Evolutionary conservation across 2,329 filamentous ascomycete genomes (phyloP), one percentile per base, ranked within the genome.

Genomic region (Chaetothyriales sp.): DNA sequence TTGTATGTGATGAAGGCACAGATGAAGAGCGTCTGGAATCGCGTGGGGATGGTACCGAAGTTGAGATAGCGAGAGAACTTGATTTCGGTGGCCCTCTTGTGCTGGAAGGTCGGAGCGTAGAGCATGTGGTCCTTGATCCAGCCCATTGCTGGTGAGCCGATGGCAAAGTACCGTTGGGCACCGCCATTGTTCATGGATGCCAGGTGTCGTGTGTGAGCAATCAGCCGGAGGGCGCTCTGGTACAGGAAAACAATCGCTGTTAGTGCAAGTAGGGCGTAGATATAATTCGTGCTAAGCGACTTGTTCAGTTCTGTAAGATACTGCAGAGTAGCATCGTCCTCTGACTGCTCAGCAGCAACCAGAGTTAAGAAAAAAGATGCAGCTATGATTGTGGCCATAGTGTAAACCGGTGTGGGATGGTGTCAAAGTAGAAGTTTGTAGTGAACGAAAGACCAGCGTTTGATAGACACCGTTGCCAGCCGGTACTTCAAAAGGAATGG

Each of bases 151-250:
- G 58, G 54, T 29, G 70, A 59, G 5, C 84, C 76, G 20, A 73
- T 70, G 46, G 82, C 77, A 64, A 89, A 95, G 71, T 88, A 95
- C 55, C 78, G 75, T 66, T 95, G 89, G 22, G 57, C 43, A 18
- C 54, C 53, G 1, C 76, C 83, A 58, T 86, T 83, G 70, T 78
- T 83, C 58, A 95, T 76, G 62, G 82, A 87, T 44, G 84, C 77
- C 45, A 94, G 74, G 22, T 78, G 83, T 57, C 89, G 80, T 40
- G 89, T 72, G 63, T 92, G 83, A 59, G 77, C 79, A 53, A 78
- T 72, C 52, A 85, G 69, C 51, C 77, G 74, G 48, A 80, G 74
- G 51, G 73, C 68, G 56, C 82, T 66, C 55, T 83, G 80, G 78
- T 86, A 90, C 56, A 82, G 60, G 57, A 86, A 73, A 60, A 89